Conservation (phyloP, 2,329 filamentous ascomycete genomes). For the Waltergamsia citrina region DNA sequence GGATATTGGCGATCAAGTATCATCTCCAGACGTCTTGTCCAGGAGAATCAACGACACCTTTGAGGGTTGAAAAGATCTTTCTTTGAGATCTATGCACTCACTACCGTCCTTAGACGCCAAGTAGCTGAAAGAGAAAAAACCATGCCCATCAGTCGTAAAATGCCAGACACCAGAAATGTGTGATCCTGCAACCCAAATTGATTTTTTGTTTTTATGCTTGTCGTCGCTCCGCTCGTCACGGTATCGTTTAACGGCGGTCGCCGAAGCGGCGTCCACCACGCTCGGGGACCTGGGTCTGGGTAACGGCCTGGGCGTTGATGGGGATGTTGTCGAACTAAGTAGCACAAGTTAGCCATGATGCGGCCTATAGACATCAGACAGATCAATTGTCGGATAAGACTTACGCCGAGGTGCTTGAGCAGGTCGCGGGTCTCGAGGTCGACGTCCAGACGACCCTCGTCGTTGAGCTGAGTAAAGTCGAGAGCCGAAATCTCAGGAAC, state of each 20-base stretch:
- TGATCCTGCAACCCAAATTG: conserved; percentile 18
- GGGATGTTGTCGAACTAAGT: conserved; percentile 89
- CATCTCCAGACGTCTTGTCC: conserved; percentile 44
- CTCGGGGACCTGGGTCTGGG: conserved; percentile 80
- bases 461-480: conserved; percentile 92
- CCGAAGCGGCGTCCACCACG: conserved; percentile 68
- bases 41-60: conserved; percentile 90
- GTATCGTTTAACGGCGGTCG: conserved; percentile 41
- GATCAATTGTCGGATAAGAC: conserved; percentile 29
- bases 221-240: conserved; percentile 9
- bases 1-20: conserved; percentile 85
- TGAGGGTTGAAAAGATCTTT: conserved; percentile 49
- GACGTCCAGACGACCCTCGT: conserved; percentile 88
- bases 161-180: conserved; percentile 25
- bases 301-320: conserved; percentile 88
- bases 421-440: conserved; percentile 98
- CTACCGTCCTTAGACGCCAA: conserved; percentile 49
- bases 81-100: conserved; percentile 50
- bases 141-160: conserved; percentile 18
- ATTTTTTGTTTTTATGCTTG: conserved; percentile 14
- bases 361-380: not conserved
- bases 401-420: conserved; percentile 95
- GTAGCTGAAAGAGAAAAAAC: conserved; percentile 22
- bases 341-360: conserved; percentile 17
- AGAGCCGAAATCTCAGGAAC: conserved; percentile 97